phyloP scores from a whole-genome alignment of 2,329 filamentous ascomycete genomes.

The Volutella citrinella region DNA sequence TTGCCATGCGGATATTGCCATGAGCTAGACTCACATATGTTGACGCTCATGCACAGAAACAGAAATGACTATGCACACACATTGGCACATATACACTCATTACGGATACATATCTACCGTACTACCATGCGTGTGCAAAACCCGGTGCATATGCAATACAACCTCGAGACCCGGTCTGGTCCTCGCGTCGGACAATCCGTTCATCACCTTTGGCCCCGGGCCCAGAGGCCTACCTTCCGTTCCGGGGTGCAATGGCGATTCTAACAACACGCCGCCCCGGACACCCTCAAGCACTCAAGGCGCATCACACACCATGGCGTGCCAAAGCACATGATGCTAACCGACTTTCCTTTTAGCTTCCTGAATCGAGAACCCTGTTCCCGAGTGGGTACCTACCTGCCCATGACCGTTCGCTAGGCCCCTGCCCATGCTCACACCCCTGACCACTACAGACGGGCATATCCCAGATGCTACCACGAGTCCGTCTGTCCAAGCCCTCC shows the following conservation, averaged over 20 bases:
- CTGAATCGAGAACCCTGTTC: constrained; percentile 25
- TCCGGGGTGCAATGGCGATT: no score
- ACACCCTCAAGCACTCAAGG: constrained; percentile 12
- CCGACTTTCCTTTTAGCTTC: constrained; percentile 13
- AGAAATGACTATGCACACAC: constrained; percentile 2
- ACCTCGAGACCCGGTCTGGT: constrained; percentile 22
- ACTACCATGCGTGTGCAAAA: constrained; percentile 21
- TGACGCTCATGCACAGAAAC: no score
- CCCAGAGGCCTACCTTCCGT: no score
- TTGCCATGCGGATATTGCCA: no score
- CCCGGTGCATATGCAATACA: constrained; percentile 24
- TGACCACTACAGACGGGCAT: constrained; percentile 18
- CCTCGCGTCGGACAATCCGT: constrained; percentile 23
- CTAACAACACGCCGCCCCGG: no score
- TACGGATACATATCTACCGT: constrained; percentile 7
- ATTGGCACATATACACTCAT: constrained; percentile 11
- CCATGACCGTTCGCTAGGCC: constrained; percentile 23
- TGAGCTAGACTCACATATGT: no score
- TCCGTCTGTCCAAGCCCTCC: constrained; percentile 24
- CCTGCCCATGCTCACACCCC: constrained; percentile 25
- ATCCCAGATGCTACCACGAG: constrained; percentile 25
- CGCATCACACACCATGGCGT: constrained; percentile 18
- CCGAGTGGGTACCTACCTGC: constrained; percentile 19
- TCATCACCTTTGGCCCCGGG: constrained; percentile 21
- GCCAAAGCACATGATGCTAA: constrained; percentile 7